These are phyloP conservation scores for Aschersonia sp. DNA, from an alignment of 2,329 filamentous ascomycete species.

Conservation along the genomic window DNA sequence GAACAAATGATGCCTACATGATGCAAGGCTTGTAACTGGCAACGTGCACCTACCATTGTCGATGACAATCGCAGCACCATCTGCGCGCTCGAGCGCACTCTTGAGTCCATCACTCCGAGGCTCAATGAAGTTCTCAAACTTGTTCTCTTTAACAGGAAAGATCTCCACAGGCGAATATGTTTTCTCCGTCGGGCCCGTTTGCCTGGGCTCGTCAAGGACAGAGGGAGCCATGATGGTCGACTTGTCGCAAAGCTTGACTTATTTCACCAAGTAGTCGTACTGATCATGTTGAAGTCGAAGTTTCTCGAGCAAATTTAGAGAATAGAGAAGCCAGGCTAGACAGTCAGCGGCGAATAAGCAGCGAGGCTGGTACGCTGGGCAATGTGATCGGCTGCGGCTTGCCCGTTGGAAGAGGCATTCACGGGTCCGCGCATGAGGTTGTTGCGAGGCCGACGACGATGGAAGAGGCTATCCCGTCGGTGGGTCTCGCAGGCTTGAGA, in stretches of 20 bases:
- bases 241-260: constrained; percentile 4
- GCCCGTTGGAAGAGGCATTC: no score
- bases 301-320: background rate
- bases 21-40: no score
- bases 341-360: no score
- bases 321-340: no score
- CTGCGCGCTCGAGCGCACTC: constrained; percentile 44
- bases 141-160: constrained; percentile 46
- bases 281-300: constrained; percentile 2
- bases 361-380: no score
- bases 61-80: constrained; percentile 74
- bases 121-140: constrained; percentile 40
- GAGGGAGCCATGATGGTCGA: constrained; percentile 34
- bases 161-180: constrained; percentile 39
- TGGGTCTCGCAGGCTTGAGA: no score
- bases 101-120: constrained; percentile 54
- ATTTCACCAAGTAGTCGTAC: background rate
- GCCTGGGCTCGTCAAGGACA: constrained; percentile 29
- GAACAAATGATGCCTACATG: no score
- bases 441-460: no score
- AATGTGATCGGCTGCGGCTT: no score
- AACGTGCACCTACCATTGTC: constrained; percentile 63
- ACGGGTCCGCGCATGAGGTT: no score
- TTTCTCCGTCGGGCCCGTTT: constrained; percentile 20
- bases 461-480: no score